Conservation (phyloP, 116 monocot genomes). For the Zostera marina region DNA sequence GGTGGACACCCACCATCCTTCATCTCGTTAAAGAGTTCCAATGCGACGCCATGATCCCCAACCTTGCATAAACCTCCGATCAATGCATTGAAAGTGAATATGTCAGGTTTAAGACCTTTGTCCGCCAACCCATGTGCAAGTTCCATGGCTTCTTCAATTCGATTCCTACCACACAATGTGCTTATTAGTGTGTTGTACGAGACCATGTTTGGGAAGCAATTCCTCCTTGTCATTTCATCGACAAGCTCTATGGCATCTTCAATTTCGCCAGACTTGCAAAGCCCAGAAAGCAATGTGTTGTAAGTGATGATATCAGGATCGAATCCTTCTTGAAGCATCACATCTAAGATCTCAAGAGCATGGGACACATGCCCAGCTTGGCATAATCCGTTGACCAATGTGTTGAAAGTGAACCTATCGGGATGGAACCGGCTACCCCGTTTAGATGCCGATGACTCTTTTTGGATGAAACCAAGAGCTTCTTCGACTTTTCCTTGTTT, state of each 20-base stretch:
- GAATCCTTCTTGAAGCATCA: slow-evolving; percentile 59
- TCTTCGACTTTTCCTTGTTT: slow-evolving; percentile 48
- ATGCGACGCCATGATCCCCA: slow-evolving; percentile 37
- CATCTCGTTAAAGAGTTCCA: slow-evolving; percentile 80
- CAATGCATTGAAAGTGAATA: slow-evolving; percentile 69
- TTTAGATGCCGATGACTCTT: slow-evolving; percentile 14
- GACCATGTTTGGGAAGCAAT: slow-evolving; percentile 60
- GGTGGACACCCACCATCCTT: slow-evolving; percentile 56
- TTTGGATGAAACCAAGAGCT: slow-evolving; percentile 58
- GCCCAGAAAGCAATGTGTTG: slow-evolving; percentile 51
- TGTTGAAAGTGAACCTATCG: slow-evolving; percentile 80
- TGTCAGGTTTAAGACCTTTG: slow-evolving; percentile 55
- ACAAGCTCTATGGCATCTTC: slow-evolving; percentile 53
- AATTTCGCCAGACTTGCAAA: slow-evolving; percentile 53
- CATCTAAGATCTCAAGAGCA: slow-evolving; percentile 66
- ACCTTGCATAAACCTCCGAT: slow-evolving; percentile 55
- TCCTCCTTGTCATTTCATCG: slow-evolving; percentile 52
- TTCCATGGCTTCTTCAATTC: slow-evolving; percentile 87
- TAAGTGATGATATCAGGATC: slow-evolving; percentile 75
- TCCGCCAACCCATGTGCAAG: slow-evolving; percentile 43
- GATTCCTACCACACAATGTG: slow-evolving; percentile 33
- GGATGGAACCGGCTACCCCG: slow-evolving; percentile 41
- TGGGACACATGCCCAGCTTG: slow-evolving; percentile 38
- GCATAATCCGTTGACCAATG: slow-evolving; percentile 66
- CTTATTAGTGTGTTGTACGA: slow-evolving; percentile 80